These are phyloP conservation scores for Colletotrichum echinochloae DNA, from an alignment of 2,329 filamentous ascomycete species.

Conservation along the genomic window DNA sequence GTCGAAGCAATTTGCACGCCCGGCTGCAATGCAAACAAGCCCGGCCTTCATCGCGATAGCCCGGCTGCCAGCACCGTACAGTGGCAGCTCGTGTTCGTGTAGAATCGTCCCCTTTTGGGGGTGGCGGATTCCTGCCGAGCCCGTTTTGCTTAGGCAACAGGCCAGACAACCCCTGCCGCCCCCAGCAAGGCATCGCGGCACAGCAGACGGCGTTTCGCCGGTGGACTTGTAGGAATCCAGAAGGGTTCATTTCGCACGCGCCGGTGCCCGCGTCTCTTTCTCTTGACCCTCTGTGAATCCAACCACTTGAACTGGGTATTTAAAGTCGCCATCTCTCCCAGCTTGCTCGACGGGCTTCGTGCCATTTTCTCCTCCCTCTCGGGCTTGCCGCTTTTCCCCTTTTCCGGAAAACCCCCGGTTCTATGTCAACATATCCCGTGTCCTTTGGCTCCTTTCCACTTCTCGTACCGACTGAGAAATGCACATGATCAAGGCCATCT, in stretches of 20 bases:
- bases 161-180: not conserved
- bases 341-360: too few species aligned
- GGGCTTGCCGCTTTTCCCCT: not conserved
- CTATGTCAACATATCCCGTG: too few species aligned
- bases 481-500: constrained; percentile 5
- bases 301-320: not conserved
- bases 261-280: not conserved
- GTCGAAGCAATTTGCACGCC: not conserved
- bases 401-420: too few species aligned
- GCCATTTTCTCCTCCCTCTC: not conserved
- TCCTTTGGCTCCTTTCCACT: too few species aligned
- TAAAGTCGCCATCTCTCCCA: not conserved
- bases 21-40: not conserved
- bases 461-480: not conserved
- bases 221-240: not conserved
- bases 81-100: not conserved
- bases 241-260: not conserved
- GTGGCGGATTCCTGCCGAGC: not conserved
- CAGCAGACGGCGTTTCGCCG: constrained; percentile 2
- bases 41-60: fast-evolving
- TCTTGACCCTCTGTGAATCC: not conserved
- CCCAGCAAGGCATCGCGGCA: constrained; percentile 9
- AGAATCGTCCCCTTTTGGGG: not conserved
- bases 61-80: not conserved
- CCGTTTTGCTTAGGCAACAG: not conserved